Percentiles rank a stretch among this genome's conserved stretches.
Conservation (phyloP, 129 eudicot genomes). For the Arctium minus region DNA sequence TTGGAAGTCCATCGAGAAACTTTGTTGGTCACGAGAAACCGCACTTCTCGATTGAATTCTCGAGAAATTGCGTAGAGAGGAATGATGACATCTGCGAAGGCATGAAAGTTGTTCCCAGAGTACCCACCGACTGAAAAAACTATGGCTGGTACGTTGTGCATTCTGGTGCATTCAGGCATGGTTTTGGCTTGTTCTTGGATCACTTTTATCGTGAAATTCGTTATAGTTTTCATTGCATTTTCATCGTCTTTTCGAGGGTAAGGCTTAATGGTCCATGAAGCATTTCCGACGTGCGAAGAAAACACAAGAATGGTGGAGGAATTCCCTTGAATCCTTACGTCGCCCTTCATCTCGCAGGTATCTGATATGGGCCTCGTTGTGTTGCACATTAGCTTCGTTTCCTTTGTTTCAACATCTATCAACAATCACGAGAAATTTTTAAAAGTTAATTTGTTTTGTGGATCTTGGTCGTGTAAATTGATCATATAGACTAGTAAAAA, state of each 20-base stretch:
- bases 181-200: background rate
- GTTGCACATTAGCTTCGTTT: slow-evolving; percentile 35
- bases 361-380: slow-evolving; percentile 41
- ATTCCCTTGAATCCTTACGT: slow-evolving; percentile 62
- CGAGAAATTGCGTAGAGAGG: slow-evolving; percentile 60
- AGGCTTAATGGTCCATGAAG: slow-evolving; percentile 44
- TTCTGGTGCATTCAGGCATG: slow-evolving; percentile 47
- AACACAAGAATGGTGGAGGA: slow-evolving; percentile 50
- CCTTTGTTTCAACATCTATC: slow-evolving; percentile 21
- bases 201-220: slow-evolving; percentile 14
- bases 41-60: slow-evolving; percentile 39
- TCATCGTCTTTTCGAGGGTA: slow-evolving; percentile 61
- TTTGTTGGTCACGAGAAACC: slow-evolving; percentile 42
- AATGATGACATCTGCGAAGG: slow-evolving; percentile 48
- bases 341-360: slow-evolving; percentile 60
- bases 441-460: background rate
- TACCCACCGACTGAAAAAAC: slow-evolving; percentile 70
- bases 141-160: slow-evolving; percentile 45
- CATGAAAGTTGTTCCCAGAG: slow-evolving; percentile 67
- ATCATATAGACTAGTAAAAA: background rate
- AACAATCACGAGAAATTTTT: background rate
- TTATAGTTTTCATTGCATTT: slow-evolving; percentile 39
- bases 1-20: slow-evolving; percentile 34
- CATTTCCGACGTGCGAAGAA: background rate
- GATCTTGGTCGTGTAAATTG: background rate